Evolutionary conservation across 306 rosid genomes (phyloP).

Genomic region (Lablab purpureus): DNA sequence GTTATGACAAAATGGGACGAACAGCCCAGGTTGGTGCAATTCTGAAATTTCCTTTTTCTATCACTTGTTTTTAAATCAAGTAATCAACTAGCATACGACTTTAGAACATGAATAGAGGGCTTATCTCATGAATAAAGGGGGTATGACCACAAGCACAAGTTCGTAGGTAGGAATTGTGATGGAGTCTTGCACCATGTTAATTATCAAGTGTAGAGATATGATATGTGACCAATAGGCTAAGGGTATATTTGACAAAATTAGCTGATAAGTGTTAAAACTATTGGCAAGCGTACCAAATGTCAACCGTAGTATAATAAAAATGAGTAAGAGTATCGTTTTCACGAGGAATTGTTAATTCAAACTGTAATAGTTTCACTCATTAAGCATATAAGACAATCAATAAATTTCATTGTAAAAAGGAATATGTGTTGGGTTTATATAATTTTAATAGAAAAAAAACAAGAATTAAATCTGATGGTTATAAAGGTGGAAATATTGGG

Average conservation of each 20-base stretch:
- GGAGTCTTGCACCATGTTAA: background rate
- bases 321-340: too few relatives aligned
- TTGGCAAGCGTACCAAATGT: too few relatives aligned
- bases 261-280: too few relatives aligned
- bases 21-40: constrained; percentile 82
- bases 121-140: background rate
- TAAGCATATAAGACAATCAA: too few relatives aligned
- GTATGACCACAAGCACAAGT: background rate
- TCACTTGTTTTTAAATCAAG: background rate
- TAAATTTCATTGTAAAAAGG: too few relatives aligned
- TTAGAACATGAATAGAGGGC: background rate
- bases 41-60: constrained; percentile 11
- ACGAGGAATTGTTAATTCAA: too few relatives aligned
- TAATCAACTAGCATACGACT: background rate
- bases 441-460: too few relatives aligned
- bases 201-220: background rate
- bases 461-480: too few relatives aligned
- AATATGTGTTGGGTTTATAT: too few relatives aligned
- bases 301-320: too few relatives aligned
- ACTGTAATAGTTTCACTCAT: too few relatives aligned
- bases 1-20: constrained; percentile 88
- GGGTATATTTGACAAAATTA: background rate
- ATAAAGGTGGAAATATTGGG: too few relatives aligned
- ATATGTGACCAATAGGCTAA: background rate
- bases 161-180: background rate